Evolutionary conservation across 345 rosid species (phyloP).

Genomic region (Melaleuca alternifolia): DNA sequence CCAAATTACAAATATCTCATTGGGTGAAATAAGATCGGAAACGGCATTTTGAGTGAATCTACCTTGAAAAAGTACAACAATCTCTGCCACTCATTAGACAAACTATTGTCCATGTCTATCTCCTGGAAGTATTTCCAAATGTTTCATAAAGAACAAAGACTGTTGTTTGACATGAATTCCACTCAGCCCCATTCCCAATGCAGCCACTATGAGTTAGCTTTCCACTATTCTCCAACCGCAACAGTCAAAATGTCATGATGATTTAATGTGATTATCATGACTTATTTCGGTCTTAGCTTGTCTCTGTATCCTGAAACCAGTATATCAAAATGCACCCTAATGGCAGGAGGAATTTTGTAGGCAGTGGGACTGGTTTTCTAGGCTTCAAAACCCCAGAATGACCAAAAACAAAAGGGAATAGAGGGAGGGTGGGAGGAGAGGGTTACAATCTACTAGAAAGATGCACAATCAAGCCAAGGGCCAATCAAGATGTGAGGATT

Average conservation of each 20-base stretch:
- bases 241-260: neutral
- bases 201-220: neutral
- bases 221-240: neutral
- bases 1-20: neutral
- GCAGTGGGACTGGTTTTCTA: neutral
- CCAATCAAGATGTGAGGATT: neutral
- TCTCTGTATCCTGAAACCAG: neutral
- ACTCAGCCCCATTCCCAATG: neutral
- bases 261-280: neutral
- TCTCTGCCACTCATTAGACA: neutral
- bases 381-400: neutral
- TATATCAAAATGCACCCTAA: neutral
- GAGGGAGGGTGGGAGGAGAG: neutral
- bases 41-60: neutral
- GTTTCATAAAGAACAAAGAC: neutral
- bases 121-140: neutral
- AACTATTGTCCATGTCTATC: neutral
- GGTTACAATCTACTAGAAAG: neutral
- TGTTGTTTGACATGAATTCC: neutral
- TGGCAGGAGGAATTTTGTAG: neutral
- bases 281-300: neutral
- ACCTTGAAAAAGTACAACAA: neutral
- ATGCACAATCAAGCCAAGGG: neutral
- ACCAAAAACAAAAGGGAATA: neutral
- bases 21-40: neutral